These are phyloP conservation scores for Cucumis hystrix DNA, from an alignment of 306 rosid species.

Conservation along the genomic window DNA sequence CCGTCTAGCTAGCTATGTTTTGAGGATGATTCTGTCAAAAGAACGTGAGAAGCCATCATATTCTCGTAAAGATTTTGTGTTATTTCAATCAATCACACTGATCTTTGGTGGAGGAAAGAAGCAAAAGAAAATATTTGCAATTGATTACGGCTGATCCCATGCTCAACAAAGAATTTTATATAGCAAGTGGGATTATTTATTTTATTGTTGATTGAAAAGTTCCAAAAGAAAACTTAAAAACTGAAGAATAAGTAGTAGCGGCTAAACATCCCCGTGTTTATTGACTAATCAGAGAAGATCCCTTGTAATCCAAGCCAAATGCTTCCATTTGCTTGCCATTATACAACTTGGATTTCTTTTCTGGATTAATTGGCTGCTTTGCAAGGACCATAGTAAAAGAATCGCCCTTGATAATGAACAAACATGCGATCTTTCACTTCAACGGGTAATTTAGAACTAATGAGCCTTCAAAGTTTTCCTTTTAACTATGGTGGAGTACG, in stretches of 20 bases:
- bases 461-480: not conserved
- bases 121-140: not conserved
- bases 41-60: not conserved
- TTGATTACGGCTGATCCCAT: not conserved
- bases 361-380: not conserved
- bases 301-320: slow-evolving; percentile 32
- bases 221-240: not conserved
- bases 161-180: not conserved
- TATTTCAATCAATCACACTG: not conserved
- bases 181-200: not conserved
- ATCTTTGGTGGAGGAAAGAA: not conserved
- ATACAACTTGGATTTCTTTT: not conserved
- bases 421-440: not conserved
- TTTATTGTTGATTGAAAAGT: not conserved
- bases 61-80: not conserved
- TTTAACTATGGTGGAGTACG: too few relatives aligned
- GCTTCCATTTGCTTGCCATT: not conserved
- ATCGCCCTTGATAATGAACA: not conserved
- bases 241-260: not conserved
- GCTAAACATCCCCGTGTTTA: not conserved
- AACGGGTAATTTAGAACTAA: not conserved
- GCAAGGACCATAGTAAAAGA: not conserved
- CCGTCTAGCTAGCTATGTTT: not conserved
- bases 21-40: not conserved
- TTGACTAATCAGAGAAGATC: slow-evolving; percentile 18